Percentiles rank a stretch among this genome's conserved stretches.
These are phyloP conservation scores for Mucor racemosus DNA, from an alignment of 371 early-diverging fungal species.

Conservation along the genomic window DNA sequence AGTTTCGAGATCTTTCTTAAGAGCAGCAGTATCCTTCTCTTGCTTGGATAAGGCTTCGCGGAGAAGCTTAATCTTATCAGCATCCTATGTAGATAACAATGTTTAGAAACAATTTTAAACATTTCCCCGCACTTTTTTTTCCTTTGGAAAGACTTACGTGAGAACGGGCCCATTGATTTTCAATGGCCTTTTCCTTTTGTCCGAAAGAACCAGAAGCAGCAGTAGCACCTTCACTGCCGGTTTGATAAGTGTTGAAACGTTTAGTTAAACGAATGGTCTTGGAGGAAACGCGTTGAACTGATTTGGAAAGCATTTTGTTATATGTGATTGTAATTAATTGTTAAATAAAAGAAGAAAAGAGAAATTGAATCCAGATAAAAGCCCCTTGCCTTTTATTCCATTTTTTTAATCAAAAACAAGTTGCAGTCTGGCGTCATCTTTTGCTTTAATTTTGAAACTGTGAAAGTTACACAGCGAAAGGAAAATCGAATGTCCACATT, in stretches of 20 bases:
- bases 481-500: not conserved
- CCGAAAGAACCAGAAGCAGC: slow-evolving; percentile 43
- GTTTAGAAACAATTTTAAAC: not conserved
- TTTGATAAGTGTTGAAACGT: slow-evolving; percentile 21
- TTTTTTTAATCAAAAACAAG: not conserved
- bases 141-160: slow-evolving; percentile 34
- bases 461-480: not conserved
- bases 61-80: slow-evolving; percentile 46
- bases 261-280: slow-evolving; percentile 12
- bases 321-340: not conserved
- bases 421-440: slow-evolving; percentile 17
- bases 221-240: slow-evolving; percentile 44
- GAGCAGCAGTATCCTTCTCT: slow-evolving; percentile 32
- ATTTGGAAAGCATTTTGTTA: slow-evolving; percentile 22
- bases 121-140: not conserved
- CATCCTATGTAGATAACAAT: slow-evolving; percentile 32
- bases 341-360: not conserved
- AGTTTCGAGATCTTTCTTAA: slow-evolving; percentile 38
- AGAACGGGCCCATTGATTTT: slow-evolving; percentile 53
- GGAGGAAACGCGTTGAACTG: slow-evolving; percentile 18
- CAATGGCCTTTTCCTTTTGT: slow-evolving; percentile 53
- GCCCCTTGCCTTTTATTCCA: slow-evolving; percentile 4
- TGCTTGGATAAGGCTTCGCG: slow-evolving; percentile 40
- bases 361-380: slow-evolving; percentile 1
- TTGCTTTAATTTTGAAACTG: slow-evolving; percentile 8